phyloP scores from a whole-genome alignment of 2,329 filamentous ascomycete species.

The Exserohilum rostratum region DNA sequence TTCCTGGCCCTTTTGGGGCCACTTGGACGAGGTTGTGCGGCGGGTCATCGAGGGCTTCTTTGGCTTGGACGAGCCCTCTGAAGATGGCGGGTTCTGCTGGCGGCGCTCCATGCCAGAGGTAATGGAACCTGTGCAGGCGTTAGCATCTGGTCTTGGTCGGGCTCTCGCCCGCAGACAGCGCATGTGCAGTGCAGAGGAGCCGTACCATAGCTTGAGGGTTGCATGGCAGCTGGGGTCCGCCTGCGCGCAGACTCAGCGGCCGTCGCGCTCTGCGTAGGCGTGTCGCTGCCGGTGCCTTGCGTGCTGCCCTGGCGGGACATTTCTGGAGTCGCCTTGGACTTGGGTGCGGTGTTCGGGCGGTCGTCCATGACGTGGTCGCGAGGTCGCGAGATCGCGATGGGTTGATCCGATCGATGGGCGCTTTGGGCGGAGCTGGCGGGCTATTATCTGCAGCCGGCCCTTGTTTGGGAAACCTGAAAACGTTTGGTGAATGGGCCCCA shows the following conservation, averaged over 20 bases:
- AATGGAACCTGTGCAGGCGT: slow-evolving; percentile 41
- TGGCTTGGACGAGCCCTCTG: slow-evolving; percentile 47
- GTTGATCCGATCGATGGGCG: slow-evolving; percentile 10
- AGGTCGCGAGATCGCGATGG: slow-evolving; percentile 12
- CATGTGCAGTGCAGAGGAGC: neutral
- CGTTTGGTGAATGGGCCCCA: slow-evolving; percentile 10
- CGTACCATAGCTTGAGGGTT: slow-evolving; percentile 44
- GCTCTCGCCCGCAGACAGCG: no score
- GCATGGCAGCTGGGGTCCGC: slow-evolving; percentile 34
- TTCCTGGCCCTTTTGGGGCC: slow-evolving; percentile 79
- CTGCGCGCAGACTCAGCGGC: slow-evolving; percentile 38
- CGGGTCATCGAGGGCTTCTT: slow-evolving; percentile 77
- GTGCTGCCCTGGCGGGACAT: slow-evolving; percentile 37
- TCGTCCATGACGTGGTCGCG: slow-evolving; percentile 38
- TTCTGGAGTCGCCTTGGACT: slow-evolving; percentile 29
- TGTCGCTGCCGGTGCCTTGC: slow-evolving; percentile 28
- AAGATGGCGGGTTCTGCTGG: slow-evolving; percentile 26
- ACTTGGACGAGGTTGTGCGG: slow-evolving; percentile 74
- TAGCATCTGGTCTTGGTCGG: slow-evolving; percentile 8
- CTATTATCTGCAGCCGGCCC: slow-evolving; percentile 6
- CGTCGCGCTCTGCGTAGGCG: slow-evolving; percentile 26
- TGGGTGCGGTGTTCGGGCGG: slow-evolving; percentile 31
- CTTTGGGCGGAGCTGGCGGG: slow-evolving; percentile 3
- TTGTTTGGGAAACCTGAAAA: slow-evolving; percentile 5
- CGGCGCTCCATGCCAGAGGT: slow-evolving; percentile 42